phyloP scores from a whole-genome alignment of 164 flowering plant genomes.

The Protea cynaroides region DNA sequence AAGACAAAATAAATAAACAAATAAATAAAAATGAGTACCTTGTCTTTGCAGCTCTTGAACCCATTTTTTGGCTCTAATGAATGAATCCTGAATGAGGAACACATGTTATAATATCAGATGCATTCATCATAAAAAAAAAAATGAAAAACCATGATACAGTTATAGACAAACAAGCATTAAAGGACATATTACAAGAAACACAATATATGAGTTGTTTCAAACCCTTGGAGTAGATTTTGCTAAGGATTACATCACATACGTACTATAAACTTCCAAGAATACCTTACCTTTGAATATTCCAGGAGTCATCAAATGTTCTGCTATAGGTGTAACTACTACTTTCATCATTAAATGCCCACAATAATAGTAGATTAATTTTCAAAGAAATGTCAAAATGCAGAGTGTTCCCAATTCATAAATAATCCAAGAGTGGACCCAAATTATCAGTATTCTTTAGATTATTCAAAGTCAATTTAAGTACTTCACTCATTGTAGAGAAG shows the following conservation, averaged over 20 bases:
- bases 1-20: too few relatives aligned
- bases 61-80: slow-evolving; percentile 36
- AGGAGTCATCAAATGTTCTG: neutral
- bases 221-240: too few relatives aligned
- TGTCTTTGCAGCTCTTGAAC: slow-evolving; percentile 39
- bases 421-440: too few relatives aligned
- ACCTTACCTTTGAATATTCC: neutral
- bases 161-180: neutral
- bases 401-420: neutral
- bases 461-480: too few relatives aligned
- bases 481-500: too few relatives aligned
- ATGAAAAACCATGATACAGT: neutral
- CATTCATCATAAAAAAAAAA: neutral
- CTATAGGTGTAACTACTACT: too few relatives aligned
- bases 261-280: neutral
- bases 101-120: too few relatives aligned
- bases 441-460: too few relatives aligned
- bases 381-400: neutral
- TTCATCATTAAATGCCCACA: too few relatives aligned
- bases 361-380: too few relatives aligned
- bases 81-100: slow-evolving; percentile 29
- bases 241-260: neutral
- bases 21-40: slow-evolving; percentile 18
- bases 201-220: too few relatives aligned
- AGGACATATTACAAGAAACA: too few relatives aligned